Percentiles rank a stretch among this genome's conserved stretches.
These are phyloP conservation scores for Penicillium goetzii DNA, from an alignment of 495 filamentous ascomycete genomes.

Conservation along the genomic window DNA sequence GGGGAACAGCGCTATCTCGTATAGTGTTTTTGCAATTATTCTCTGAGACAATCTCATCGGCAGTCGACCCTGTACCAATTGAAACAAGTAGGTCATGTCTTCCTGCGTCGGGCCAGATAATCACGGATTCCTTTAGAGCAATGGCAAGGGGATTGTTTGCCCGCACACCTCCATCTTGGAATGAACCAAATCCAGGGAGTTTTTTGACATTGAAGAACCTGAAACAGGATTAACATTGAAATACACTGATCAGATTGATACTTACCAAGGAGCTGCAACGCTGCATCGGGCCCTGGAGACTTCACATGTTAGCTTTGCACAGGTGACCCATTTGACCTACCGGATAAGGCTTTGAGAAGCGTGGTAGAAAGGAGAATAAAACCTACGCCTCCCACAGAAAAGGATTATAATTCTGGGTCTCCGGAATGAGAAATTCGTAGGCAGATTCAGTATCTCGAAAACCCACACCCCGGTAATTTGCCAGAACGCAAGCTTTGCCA, in stretches of 20 bases:
- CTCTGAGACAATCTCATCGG: no score
- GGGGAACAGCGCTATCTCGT: conserved; percentile 15
- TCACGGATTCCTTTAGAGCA: conserved; percentile 33
- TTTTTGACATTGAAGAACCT: conserved; percentile 39
- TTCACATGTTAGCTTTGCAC: not conserved
- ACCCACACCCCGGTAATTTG: conserved; percentile 25
- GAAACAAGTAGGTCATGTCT: conserved; percentile 36
- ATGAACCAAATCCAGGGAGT: conserved; percentile 34
- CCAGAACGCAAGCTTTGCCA: conserved; percentile 23
- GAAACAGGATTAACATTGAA: not conserved
- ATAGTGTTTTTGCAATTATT: not conserved
- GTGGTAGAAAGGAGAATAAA: no score
- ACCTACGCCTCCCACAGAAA: conserved; percentile 28
- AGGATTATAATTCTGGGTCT: conserved; percentile 16
- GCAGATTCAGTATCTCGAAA: conserved; percentile 8
- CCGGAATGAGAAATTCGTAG: conserved; percentile 25
- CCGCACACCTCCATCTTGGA: conserved; percentile 42
- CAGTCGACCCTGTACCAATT: conserved; percentile 36
- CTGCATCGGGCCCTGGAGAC: conserved; percentile 21
- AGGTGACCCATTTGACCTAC: no score
- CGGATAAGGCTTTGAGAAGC: no score
- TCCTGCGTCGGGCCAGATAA: conserved; percentile 31
- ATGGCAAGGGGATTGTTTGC: conserved; percentile 37
- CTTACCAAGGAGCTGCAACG: conserved; percentile 30
- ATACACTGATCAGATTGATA: not conserved